Base-by-base conservation (phyloP, 2,329 filamentous ascomycete genomes). In the Pseudogymnoascus sp. region DNA sequence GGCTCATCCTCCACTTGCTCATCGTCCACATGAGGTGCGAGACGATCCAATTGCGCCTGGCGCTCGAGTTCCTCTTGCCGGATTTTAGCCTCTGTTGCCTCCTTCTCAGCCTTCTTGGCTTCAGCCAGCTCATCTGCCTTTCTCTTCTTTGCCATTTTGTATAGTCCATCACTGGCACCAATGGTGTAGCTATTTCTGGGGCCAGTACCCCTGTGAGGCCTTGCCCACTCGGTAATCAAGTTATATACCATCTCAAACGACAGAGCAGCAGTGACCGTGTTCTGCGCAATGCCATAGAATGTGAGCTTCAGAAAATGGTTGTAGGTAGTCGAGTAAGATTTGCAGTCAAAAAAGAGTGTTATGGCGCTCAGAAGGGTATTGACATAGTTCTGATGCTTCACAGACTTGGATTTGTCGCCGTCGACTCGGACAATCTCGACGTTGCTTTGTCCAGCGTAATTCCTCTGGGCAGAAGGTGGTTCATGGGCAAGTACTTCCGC, bases 171-270 rank as follows among this genome's bases (percentile, higher is more conserved):
- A 12, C 31, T n/a, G 6, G 11, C 59, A 9, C 59, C 59, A 33
- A 49, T 11, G 14, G 21, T 12, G 16, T 60, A 49, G 16, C 59
- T 60, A n/a, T 60, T 60, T 38, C 18, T 60, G 4, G 25, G 31
- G 8, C 59, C 59, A 31, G 37, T 25, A 9, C 59, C 59, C 11
- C 14, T 60, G n/a, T 60, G 14, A 25, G 59, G 38, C 14, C 31
- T 9, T n/a, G 59, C 59, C 59, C 59, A 40, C 11, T 40, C 59
- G 5, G 7, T 5, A 5, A 43, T 43, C 14, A 60, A 49, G 38
- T 60, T 60, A n/a, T 45, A 60, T 49, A 38, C 35, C 59, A 60
- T 60, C 16, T 60, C 59, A n/a, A 60, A 60, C 5, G n/a, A 9
- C 35, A 60, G 12, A 14, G 59, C 31, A 41, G 59, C 59, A 12